Evolutionary conservation across 2,329 filamentous ascomycete genomes (phyloP).

Genomic region (Tetracladium maxilliforme): DNA sequence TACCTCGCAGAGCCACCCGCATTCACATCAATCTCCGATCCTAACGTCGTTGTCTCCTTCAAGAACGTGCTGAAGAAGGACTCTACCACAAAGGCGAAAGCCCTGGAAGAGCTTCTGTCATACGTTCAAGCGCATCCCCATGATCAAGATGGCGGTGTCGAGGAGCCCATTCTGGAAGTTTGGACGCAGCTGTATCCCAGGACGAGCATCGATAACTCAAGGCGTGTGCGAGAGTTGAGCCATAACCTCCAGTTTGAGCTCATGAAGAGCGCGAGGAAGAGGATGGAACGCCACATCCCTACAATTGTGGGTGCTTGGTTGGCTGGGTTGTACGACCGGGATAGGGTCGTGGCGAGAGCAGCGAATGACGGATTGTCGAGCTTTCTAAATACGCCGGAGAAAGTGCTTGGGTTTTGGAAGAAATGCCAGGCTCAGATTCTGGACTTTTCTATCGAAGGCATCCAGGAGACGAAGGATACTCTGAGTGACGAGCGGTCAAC

Average conservation of each 20-base stretch:
- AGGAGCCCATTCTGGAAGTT: conserved; percentile 72
- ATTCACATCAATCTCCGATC: conserved; percentile 60
- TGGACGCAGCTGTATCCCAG: conserved; percentile 87
- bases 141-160: conserved; percentile 45
- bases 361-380: conserved; percentile 61
- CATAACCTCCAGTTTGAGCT: conserved; percentile 57
- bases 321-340: conserved; percentile 74
- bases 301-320: conserved; percentile 81
- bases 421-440: conserved; percentile 71
- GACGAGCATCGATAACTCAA: conserved; percentile 76
- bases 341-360: conserved; percentile 61
- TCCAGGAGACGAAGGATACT: conserved; percentile 66
- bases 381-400: conserved; percentile 70
- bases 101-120: conserved; percentile 67
- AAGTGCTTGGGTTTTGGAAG: conserved; percentile 61
- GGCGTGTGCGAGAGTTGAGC: conserved; percentile 74
- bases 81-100: conserved; percentile 79
- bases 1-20: conserved; percentile 81
- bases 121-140: conserved; percentile 40
- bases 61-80: conserved; percentile 91
- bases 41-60: conserved; percentile 76
- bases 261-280: conserved; percentile 54
- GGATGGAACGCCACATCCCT: conserved; percentile 68
- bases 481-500: conserved; percentile 83
- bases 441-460: conserved; percentile 66